These are phyloP conservation scores for Iris macrosiphon DNA, from an alignment of 106 monocot genomes.

Conservation along the genomic window DNA sequence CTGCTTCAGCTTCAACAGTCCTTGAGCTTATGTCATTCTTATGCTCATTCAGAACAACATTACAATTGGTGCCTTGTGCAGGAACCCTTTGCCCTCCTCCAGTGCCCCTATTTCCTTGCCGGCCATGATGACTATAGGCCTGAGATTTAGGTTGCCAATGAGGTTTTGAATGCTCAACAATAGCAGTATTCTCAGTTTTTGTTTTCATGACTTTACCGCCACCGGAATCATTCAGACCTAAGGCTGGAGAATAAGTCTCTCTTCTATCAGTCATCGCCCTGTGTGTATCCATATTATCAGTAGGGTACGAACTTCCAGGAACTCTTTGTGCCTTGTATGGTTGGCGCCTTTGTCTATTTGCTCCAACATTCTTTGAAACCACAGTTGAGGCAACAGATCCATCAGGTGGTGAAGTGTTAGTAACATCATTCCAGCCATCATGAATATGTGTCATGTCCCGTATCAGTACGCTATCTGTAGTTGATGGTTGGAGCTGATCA, in stretches of 20 bases:
- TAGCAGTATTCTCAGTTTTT: background rate
- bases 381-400: background rate
- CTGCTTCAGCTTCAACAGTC: background rate
- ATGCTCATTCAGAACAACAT: too few species aligned
- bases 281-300: background rate
- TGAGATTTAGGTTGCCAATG: conserved; percentile 11
- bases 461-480: background rate
- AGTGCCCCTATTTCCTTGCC: background rate
- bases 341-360: conserved; percentile 9
- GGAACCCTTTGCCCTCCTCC: background rate
- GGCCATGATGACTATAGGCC: background rate
- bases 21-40: background rate
- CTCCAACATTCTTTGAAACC: too few species aligned
- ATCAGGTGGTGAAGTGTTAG: background rate
- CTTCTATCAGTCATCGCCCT: background rate
- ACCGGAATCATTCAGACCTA: background rate
- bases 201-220: background rate
- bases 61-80: too few species aligned
- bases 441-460: background rate
- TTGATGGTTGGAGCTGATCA: conserved; percentile 16
- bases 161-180: background rate
- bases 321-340: conserved; percentile 1
- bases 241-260: background rate
- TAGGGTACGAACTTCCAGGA: too few species aligned
- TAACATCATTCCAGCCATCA: conserved; percentile 3